Evolutionary conservation across 352 stramenopile species (phyloP).

Genomic region (Phytophthora meadii): DNA sequence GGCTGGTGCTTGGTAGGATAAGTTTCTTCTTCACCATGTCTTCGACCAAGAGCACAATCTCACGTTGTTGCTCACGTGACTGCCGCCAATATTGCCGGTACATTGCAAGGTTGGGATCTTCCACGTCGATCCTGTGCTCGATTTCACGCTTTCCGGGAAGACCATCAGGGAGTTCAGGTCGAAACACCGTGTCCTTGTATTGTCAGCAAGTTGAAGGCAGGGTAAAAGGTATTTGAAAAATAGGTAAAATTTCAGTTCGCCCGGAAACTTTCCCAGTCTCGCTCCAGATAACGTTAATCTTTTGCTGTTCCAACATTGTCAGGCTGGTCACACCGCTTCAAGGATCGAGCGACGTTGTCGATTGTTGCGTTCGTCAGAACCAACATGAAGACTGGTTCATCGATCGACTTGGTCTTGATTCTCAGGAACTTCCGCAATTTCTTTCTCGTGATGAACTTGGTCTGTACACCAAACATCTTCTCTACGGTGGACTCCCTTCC

Average conservation of each 20-base stretch:
- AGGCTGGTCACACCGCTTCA: constrained; percentile 5
- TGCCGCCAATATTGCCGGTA: constrained; percentile 16
- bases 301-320: constrained; percentile 18
- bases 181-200: constrained; percentile 11
- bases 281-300: constrained; percentile 14
- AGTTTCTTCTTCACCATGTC: neutral
- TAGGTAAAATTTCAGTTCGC: neutral
- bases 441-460: constrained; percentile 10
- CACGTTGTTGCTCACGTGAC: constrained; percentile 23
- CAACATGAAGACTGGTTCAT: constrained; percentile 16
- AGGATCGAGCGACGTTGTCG: constrained; percentile 9
- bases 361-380: neutral
- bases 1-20: constrained; percentile 13
- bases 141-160: constrained; percentile 10
- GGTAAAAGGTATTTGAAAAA: neutral
- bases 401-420: constrained; percentile 11
- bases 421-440: constrained; percentile 22
- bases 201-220: constrained; percentile 4
- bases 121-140: constrained; percentile 6
- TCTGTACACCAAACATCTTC: constrained; percentile 7
- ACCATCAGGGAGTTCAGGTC: constrained; percentile 2
- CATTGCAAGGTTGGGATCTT: neutral
- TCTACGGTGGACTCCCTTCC: constrained; percentile 12
- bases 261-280: constrained; percentile 10
- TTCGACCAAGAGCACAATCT: constrained; percentile 2